These are phyloP conservation scores for Colletotrichum sp. DNA, from an alignment of 2,329 filamentous ascomycete species.

Conservation along the genomic window DNA sequence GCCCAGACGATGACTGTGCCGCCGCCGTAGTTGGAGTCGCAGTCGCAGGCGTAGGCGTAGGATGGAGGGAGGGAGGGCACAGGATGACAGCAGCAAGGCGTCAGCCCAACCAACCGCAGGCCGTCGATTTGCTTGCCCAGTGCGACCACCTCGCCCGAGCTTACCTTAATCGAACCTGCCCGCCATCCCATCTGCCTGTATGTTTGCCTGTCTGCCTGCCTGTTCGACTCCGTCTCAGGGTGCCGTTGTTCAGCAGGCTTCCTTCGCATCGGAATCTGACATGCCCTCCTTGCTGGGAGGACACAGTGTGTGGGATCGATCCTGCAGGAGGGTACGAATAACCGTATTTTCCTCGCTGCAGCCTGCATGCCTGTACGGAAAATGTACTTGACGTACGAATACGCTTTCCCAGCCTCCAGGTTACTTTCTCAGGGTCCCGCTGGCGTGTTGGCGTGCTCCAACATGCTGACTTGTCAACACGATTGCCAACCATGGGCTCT, in stretches of 20 bases:
- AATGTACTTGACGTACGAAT: not conserved
- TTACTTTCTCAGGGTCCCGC: not conserved
- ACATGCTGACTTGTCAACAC: not conserved
- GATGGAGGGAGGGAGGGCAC: not conserved
- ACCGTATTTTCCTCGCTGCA: not conserved
- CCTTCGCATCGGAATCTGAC: not conserved
- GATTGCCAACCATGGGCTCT: not conserved
- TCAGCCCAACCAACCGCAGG: not conserved
- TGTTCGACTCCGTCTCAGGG: not conserved
- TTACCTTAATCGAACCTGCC: conserved; percentile 7
- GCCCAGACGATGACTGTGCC: conserved; percentile 10
- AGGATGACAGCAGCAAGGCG: not conserved
- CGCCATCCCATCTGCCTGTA: conserved; percentile 5
- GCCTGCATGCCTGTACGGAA: not conserved
- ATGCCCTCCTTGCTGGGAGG: not conserved
- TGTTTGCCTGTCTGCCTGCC: not conserved
- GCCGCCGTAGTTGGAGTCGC: not conserved
- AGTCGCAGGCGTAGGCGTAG: not conserved
- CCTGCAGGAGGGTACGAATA: not conserved
- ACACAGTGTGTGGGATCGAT: not conserved
- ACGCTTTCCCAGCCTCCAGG: not conserved
- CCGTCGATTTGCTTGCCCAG: not conserved
- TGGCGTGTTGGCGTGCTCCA: not conserved
- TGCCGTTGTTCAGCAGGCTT: not conserved
- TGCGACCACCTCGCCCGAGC: conserved; percentile 2